phyloP scores from a whole-genome alignment of 1,284 basidiomycete genomes.

The Austroboletus niveus region DNA sequence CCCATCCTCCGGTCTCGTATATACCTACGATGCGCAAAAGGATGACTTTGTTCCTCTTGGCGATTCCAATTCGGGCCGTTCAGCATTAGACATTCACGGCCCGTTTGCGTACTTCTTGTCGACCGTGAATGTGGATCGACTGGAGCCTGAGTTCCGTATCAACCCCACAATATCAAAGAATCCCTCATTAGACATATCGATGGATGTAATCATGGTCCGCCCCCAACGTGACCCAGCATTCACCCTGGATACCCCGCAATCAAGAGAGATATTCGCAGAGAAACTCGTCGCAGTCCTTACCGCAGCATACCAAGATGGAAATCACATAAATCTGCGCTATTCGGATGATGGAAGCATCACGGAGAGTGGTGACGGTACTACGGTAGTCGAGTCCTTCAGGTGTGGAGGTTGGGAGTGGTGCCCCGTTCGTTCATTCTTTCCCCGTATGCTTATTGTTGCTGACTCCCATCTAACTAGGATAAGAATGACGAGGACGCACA shows the following conservation, averaged over 20 bases:
- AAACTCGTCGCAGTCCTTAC: conserved; percentile 54
- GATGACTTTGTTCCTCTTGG: conserved; percentile 50
- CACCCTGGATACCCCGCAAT: conserved; percentile 38
- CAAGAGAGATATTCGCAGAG: conserved; percentile 45
- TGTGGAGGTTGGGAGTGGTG: conserved; percentile 84
- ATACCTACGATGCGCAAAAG: conserved; percentile 58
- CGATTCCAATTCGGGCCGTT: conserved; percentile 32
- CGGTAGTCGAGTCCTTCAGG: conserved; percentile 79
- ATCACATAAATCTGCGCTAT: conserved; percentile 66
- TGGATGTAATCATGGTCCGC: conserved; percentile 84
- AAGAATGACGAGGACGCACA: conserved; percentile 56
- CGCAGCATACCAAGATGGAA: conserved; percentile 71
- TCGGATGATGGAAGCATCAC: conserved; percentile 44
- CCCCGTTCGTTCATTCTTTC: conserved; percentile 54
- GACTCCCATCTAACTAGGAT: conserved; percentile 40
- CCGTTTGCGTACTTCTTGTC: conserved; percentile 88
- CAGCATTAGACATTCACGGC: conserved; percentile 55
- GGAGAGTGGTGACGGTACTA: conserved; percentile 44
- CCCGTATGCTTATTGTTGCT: conserved; percentile 9
- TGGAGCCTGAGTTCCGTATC: conserved; percentile 75
- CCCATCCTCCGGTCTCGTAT: conserved; percentile 40
- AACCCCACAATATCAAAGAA: conserved; percentile 34
- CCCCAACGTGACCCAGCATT: conserved; percentile 66
- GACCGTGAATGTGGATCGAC: conserved; percentile 76
- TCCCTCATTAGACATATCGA: conserved; percentile 42